phyloP scores from a whole-genome alignment of 208 protist genomes.

The Herpetomonas samuelpessoai region DNA sequence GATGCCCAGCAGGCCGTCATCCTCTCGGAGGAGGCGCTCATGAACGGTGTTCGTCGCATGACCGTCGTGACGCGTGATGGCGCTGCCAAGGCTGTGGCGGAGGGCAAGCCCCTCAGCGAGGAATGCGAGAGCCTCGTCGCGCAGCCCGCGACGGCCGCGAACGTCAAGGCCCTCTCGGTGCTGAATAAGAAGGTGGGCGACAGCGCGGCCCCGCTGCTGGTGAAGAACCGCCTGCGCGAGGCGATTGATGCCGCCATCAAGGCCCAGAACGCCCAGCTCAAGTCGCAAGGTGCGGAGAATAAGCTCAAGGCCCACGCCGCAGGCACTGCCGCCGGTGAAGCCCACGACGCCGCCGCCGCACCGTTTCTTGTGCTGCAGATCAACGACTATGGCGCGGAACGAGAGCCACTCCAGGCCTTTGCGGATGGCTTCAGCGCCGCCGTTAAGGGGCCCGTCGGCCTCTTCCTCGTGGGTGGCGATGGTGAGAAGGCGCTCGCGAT shows the following conservation, averaged over 20 bases:
- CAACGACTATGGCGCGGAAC: constrained; percentile 70
- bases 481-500: constrained; percentile 71
- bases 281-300: constrained; percentile 49
- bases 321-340: constrained; percentile 47
- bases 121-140: constrained; percentile 49
- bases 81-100: constrained; percentile 47
- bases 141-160: constrained; percentile 36
- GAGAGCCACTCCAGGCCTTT: constrained; percentile 82
- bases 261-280: constrained; percentile 59
- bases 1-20: constrained; percentile 92
- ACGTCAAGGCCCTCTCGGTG: constrained; percentile 85
- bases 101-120: constrained; percentile 44
- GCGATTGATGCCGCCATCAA: constrained; percentile 82
- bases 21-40: constrained; percentile 92
- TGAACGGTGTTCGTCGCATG: constrained; percentile 91
- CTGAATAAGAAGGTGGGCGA: constrained; percentile 90
- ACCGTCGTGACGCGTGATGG: constrained; percentile 73
- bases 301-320: constrained; percentile 68
- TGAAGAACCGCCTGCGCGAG: constrained; percentile 82
- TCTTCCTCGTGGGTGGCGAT: constrained; percentile 78
- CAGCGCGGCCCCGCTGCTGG: constrained; percentile 60
- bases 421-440: constrained; percentile 63
- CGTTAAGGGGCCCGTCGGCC: constrained; percentile 52
- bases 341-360: constrained; percentile 31
- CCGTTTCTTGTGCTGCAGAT: constrained; percentile 55